These are phyloP conservation scores for Eucalyptus curtisii DNA, from an alignment of 345 rosid species.

Conservation along the genomic window DNA sequence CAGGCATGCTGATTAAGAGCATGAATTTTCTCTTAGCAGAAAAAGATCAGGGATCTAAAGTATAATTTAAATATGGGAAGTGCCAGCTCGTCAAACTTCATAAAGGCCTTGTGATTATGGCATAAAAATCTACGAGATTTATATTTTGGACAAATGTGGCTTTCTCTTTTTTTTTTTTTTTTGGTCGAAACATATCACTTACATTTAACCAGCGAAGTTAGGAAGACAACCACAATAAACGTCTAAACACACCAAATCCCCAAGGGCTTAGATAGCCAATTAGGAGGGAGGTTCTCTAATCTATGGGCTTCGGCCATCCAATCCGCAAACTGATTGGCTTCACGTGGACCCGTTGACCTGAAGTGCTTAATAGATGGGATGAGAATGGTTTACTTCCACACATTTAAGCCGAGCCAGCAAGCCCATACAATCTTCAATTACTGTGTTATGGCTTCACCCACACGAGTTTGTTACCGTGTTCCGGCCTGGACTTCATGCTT, in stretches of 20 bases:
- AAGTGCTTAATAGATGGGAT: too few species aligned
- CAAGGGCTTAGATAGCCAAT: not conserved
- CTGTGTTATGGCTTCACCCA: not conserved
- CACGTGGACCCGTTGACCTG: rapidly evolving
- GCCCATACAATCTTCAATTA: not conserved
- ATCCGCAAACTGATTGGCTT: not conserved
- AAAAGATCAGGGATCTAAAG: not conserved
- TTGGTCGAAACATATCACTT: not conserved
- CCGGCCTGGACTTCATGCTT: not conserved
- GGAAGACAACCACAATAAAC: not conserved
- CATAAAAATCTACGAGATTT: not conserved
- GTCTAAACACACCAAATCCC: not conserved
- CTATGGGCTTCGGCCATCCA: not conserved
- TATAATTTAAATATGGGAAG: not conserved
- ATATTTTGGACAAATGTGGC: not conserved
- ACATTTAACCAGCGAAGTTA: not conserved
- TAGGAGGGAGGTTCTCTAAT: not conserved
- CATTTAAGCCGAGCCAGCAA: not conserved
- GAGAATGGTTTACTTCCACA: not conserved
- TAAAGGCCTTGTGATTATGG: not conserved
- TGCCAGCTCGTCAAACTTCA: not conserved
- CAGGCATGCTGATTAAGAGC: not conserved
- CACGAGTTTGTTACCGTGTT: not conserved
- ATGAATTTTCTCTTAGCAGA: not conserved
- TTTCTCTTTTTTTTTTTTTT: not conserved